Evolutionary conservation across 768 basidiomycete genomes (phyloP), one percentile per base, ranked within the genome.

Genomic region (Boletus vermiculosoides): DNA sequence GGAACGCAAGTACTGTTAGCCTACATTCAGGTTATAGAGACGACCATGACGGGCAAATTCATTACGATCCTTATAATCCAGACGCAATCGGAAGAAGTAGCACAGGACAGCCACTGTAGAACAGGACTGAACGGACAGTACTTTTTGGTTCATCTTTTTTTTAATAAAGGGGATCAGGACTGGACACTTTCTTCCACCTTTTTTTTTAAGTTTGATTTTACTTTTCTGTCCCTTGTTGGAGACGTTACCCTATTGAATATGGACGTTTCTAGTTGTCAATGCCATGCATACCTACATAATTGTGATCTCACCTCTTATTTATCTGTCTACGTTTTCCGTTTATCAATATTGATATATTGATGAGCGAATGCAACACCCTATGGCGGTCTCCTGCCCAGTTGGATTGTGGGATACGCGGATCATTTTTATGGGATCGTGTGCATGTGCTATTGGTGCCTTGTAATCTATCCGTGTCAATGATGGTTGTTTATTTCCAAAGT

Each of bases 1-100:
- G 84, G 84, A 83, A 83, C 61, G 75, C 77, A 46, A 87, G 85
- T 67, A 77, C 69, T 20, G 67, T 70, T 36, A 80, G 77, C 63
- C 66, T 86, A 61, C 69, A 73, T 37, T 64, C 73, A 30, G 74
- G 76, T 18, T 76, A 75, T 62, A 72, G 66, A 52, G 76, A 78
- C 50, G 62, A 70, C 8, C 56, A 56, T 11, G 58, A 66, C n/a
- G 54, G 56, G 37, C 59, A 42, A 45, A 31, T 56, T 8, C 54
- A 55, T 39, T 69, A 66, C 53, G 69, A 74, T 55, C 69, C 68
- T 55, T 71, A 71, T 54, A 36, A 45, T 50, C 10, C 66, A 23
- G 64, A 71, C 1, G 57, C 61, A 10, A 37, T 66, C 20, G 67
- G 67, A 58, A 67, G 67, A 58, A 69, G 54, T 58, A 69, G 67